phyloP scores from a whole-genome alignment of 495 filamentous ascomycete species.

The Neurospora sp. region DNA sequence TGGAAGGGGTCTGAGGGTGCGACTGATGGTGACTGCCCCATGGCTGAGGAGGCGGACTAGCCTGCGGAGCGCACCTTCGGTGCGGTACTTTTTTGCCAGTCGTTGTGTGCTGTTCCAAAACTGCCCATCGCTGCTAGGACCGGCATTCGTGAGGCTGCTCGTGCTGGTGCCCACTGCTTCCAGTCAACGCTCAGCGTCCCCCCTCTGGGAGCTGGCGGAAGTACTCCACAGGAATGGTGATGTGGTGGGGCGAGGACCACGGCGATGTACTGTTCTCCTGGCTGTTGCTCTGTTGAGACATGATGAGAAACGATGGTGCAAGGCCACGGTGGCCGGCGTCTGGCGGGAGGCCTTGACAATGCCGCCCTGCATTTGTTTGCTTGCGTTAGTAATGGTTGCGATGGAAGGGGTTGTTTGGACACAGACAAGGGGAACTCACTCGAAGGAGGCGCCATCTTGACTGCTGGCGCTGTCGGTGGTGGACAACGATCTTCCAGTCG shows the following conservation, averaged over 20 bases:
- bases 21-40: too few species aligned
- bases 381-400: background rate
- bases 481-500: background rate
- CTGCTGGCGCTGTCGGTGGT: background rate
- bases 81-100: conserved; percentile 65
- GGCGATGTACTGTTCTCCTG: conserved; percentile 11
- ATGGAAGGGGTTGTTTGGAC: background rate
- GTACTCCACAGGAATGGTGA: background rate
- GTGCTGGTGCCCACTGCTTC: background rate
- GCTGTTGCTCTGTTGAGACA: conserved; percentile 33
- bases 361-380: background rate
- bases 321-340: conserved; percentile 4
- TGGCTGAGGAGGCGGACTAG: too few species aligned
- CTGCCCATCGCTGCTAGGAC: conserved; percentile 1
- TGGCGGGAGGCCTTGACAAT: background rate
- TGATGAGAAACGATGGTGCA: conserved; percentile 30
- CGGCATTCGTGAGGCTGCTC: background rate
- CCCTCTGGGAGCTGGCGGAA: background rate
- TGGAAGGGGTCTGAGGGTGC: too few species aligned
- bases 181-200: background rate
- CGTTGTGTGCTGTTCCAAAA: conserved; percentile 35
- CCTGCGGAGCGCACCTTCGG: conserved; percentile 40
- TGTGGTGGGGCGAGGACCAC: background rate
- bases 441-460: background rate
- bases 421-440: background rate